A percentile compares a stretch with the other conserved stretches of the same genome.
These are phyloP conservation scores for Fermentozyma sake DNA, from an alignment of 1,139 yeast species.

Conservation along the genomic window DNA sequence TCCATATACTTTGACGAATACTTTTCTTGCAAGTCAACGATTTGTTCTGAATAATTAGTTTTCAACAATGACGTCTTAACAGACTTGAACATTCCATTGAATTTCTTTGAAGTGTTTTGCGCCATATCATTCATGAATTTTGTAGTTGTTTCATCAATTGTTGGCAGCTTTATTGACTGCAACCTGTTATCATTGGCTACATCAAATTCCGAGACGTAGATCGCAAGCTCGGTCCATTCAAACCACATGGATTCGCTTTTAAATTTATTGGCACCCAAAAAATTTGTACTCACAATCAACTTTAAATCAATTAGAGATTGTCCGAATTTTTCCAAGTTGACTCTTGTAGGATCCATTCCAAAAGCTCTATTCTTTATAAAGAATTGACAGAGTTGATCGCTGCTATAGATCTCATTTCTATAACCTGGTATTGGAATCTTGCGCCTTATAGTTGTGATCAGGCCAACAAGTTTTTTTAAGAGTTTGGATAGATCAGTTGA, in stretches of 20 bases:
- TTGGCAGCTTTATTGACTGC: no score
- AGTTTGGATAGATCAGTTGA: constrained; percentile 17
- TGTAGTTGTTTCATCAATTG: constrained; percentile 15
- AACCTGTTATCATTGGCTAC: no score
- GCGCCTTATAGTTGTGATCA: constrained; percentile 27
- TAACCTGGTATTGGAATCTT: constrained; percentile 42
- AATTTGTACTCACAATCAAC: constrained; percentile 29
- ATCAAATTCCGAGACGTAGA: constrained; percentile 15
- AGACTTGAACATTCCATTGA: constrained; percentile 24
- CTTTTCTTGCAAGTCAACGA: constrained; percentile 24
- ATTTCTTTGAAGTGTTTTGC: constrained; percentile 22
- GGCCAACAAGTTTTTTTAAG: constrained; percentile 19
- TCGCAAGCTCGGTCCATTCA: constrained; percentile 42
- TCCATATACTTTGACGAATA: constrained; percentile 32
- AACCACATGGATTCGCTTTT: constrained; percentile 45
- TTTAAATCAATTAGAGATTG: constrained; percentile 37
- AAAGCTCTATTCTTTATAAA: constrained; percentile 26
- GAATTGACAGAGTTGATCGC: constrained; percentile 34
- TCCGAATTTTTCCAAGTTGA: constrained; percentile 40
- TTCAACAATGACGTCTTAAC: constrained; percentile 27
- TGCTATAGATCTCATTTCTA: constrained; percentile 35
- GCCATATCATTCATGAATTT: constrained; percentile 19
- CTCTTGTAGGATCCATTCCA: constrained; percentile 35
- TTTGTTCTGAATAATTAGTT: constrained; percentile 27
- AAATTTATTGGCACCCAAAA: constrained; percentile 32